phyloP scores from a whole-genome alignment of 2,329 filamentous ascomycete species.

The Parastagonospora nodorum region DNA sequence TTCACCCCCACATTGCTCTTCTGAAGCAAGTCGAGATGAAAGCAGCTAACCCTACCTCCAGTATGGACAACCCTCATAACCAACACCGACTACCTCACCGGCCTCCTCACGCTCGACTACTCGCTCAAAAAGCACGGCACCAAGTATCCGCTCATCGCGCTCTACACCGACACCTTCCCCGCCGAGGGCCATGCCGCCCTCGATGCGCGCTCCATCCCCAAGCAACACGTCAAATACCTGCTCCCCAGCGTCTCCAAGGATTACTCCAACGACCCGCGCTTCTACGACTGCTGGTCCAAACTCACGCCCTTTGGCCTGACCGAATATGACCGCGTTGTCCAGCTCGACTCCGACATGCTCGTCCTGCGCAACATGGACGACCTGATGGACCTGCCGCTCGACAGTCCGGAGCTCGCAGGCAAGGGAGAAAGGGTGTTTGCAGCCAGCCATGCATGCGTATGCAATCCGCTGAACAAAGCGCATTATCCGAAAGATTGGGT shows the following conservation, averaged over 20 bases:
- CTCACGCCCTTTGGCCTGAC: slow-evolving; percentile 76
- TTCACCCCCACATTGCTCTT: neutral
- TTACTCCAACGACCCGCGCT: slow-evolving; percentile 78
- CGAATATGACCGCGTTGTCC: slow-evolving; percentile 79
- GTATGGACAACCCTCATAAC: slow-evolving; percentile 91
- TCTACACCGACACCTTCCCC: slow-evolving; percentile 82
- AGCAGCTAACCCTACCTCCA: slow-evolving; percentile 37
- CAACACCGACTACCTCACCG: slow-evolving; percentile 79
- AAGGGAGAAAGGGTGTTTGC: slow-evolving; percentile 73
- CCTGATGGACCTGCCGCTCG: slow-evolving; percentile 80
- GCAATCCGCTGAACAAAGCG: slow-evolving; percentile 77
- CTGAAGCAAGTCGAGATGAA: slow-evolving; percentile 12
- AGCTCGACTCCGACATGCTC: slow-evolving; percentile 89
- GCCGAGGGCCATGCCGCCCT: slow-evolving; percentile 70
- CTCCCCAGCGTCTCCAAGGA: slow-evolving; percentile 68
- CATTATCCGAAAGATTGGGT: slow-evolving; percentile 79
- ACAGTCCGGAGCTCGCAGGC: slow-evolving; percentile 59
- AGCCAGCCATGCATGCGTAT: slow-evolving; percentile 82
- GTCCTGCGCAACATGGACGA: slow-evolving; percentile 87
- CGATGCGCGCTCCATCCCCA: slow-evolving; percentile 69
- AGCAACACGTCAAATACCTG: slow-evolving; percentile 73
- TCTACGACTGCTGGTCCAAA: slow-evolving; percentile 91
- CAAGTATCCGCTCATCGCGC: slow-evolving; percentile 77
- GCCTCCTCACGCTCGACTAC: slow-evolving; percentile 80
- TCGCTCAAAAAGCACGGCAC: slow-evolving; percentile 70